Evolutionary conservation across 2,329 filamentous ascomycete species (phyloP), one percentile per base, ranked within the genome.

Genomic region (Monilinia aucupariae): DNA sequence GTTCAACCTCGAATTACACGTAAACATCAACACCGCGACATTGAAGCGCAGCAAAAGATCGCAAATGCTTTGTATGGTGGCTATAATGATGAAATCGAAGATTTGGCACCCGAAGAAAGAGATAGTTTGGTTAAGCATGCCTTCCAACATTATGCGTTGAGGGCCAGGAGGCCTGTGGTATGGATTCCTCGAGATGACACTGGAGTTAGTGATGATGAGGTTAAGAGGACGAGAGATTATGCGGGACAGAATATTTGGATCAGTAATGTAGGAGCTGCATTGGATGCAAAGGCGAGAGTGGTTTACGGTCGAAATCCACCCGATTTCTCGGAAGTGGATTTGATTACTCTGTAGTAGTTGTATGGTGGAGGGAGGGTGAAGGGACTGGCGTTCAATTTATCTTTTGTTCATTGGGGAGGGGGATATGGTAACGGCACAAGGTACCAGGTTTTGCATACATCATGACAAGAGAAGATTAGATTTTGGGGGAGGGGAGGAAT

Each of bases 181-280:
- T 99, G 94, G 94, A 90, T 99, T 51, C 94, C 94, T 0, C 85
- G 88, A 13, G 94, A 99, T 72, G 89, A 94, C 68, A 76, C 97
- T 6, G 94, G 94, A 6, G 84, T 99, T 63, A 92, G 90, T 68
- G 91, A 96, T 70, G 93, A 97, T 69, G 94, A 99, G 78, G 88
- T 97, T 51, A 81, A 82, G 71, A 82, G 90, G 43, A 96, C 92
- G 8, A 82, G 87, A 67, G 85, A 90, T 64, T 81, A 77, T 48
- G 80, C 81, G 68, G 69, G 67, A 1, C 66, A 63, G 10, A 73
- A 85, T 66, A 89, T 97, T 59, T 96, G 92, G 90, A 92, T 97
- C 73, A 96, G 90, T 70, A 97, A 97, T 75, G 89, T 96, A 74
- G 92, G 92, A 64, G 92, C 93, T 25, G 90, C 91, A 12, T 79